Conservation (phyloP, 2,329 filamentous ascomycete genomes). For the Cladorrhinum sp. region DNA sequence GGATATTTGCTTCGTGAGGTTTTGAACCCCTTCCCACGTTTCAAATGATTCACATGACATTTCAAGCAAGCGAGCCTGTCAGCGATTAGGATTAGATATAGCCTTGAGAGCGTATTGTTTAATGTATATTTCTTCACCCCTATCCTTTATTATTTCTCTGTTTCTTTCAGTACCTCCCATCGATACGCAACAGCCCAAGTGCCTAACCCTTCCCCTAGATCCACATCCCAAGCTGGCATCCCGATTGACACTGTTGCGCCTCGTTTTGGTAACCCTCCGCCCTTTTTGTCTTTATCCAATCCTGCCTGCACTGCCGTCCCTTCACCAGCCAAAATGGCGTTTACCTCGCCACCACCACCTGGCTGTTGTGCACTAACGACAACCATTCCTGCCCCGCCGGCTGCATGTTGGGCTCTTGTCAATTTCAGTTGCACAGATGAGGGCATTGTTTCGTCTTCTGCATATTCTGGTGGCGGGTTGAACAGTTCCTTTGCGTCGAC, state of each 20-base stretch:
- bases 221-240: conserved; percentile 37
- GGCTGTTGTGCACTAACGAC: not conserved
- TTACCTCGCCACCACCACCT: not conserved
- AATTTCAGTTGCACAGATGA: conserved; percentile 1
- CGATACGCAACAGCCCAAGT: conserved; percentile 38
- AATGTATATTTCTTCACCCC: not conserved
- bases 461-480: conserved; percentile 20
- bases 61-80: not conserved
- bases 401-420: not conserved
- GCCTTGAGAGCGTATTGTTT: not conserved
- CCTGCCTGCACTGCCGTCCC: conserved; percentile 16
- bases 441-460: conserved; percentile 1
- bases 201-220: conserved; percentile 29
- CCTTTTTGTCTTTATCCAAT: conserved; percentile 18
- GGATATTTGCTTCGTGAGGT: conserved; percentile 61
- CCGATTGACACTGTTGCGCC: conserved; percentile 32
- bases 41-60: not conserved
- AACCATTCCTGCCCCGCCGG: not conserved
- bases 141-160: not conserved
- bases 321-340: conserved; percentile 14
- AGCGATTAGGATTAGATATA: not conserved
- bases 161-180: conserved; percentile 30
- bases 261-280: conserved; percentile 28
- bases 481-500: conserved; percentile 39
- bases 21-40: too few species aligned